Conservation (phyloP, 2,329 filamentous ascomycete genomes). For the Dactylellina sp. region DNA sequence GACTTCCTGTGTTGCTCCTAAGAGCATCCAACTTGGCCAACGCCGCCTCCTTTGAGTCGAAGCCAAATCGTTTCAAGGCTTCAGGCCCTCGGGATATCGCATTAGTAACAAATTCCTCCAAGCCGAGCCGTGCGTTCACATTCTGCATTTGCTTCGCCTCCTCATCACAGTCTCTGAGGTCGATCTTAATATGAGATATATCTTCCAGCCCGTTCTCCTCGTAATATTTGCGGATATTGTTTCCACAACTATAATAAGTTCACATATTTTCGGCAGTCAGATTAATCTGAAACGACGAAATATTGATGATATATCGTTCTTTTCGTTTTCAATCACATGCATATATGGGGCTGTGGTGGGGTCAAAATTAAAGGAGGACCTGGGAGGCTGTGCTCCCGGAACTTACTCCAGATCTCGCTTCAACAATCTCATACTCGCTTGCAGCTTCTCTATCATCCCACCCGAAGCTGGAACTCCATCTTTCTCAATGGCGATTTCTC, state of each 20-base stretch:
- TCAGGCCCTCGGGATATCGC: conserved; percentile 35
- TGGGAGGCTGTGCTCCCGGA: conserved; percentile 12
- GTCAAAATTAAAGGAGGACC: conserved; percentile 4
- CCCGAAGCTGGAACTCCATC: conserved; percentile 24
- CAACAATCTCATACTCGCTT: conserved; percentile 35
- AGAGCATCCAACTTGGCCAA: conserved; percentile 8
- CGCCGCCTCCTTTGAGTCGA: conserved; percentile 37
- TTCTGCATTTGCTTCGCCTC: conserved; percentile 53
- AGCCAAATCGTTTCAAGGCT: conserved; percentile 45
- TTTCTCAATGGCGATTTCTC: conserved; percentile 37
- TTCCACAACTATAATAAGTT: conserved; percentile 42
- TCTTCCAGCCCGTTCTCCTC: conserved; percentile 26
- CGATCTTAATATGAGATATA: conserved; percentile 27
- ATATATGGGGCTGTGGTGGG: neutral
- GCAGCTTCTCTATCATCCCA: conserved; percentile 44
- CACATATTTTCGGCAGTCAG: no score
- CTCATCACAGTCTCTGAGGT: conserved; percentile 35
- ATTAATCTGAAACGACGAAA: conserved; percentile 19
- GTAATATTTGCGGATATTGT: conserved; percentile 34
- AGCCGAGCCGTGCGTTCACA: conserved; percentile 30
- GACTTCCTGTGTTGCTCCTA: conserved; percentile 1
- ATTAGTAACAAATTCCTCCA: conserved; percentile 45
- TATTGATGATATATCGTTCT: no score
- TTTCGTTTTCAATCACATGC: no score
- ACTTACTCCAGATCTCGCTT: conserved; percentile 48